Base-by-base conservation (phyloP, 192 early-diverging fungal species). In the Linnemannia hyalina region DNA sequence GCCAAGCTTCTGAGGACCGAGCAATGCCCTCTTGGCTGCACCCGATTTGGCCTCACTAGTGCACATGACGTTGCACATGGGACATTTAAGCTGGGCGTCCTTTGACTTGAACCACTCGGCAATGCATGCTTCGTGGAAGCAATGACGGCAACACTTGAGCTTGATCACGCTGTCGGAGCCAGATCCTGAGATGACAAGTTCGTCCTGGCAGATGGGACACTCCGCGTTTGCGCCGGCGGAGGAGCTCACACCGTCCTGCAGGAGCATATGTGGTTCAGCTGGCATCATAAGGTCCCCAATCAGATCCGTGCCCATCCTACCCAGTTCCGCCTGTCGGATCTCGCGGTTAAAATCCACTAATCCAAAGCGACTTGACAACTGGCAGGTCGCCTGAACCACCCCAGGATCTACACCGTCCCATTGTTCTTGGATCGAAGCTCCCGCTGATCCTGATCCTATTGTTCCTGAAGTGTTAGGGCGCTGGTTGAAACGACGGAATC, bases 191-290 rank as follows among this genome's bases (percentile, higher is more conserved):
- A 86, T 20, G 36, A 55, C 75, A 1, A 86, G 46, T 6, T 9
- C 40, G 0, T 86, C 84, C 38, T 86, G 79, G 9, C 84, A 86
- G 29, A 86, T 81, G 0, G 84, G 84, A 36, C 84, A 86, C 36
- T 86, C 80, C 0, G 80, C 68, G 40, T 32, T 38, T 9, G 13
- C 63, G 23, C 23, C 20, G 1, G 74, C 44, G 9, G 35, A 29
- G 11, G 76, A 16, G 11, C 4, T 52, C 16, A 11, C 42, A 5
- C 63, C 78, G 13, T 80, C 83, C 18, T 32, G 42, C 6, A 80
- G 40, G 23, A 86, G 52, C 84, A 86, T 86, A 18, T 80, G 46
- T n/a, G 69, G 52, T 13, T 77, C 71, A 6, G 76, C 84, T 0
- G 68, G 42, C 0, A 80, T 75, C 74, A 78, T 81, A 9, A 86